Evolutionary conservation across 2,329 filamentous ascomycete genomes (phyloP).

Genomic region (Bretziella fagacearum): DNA sequence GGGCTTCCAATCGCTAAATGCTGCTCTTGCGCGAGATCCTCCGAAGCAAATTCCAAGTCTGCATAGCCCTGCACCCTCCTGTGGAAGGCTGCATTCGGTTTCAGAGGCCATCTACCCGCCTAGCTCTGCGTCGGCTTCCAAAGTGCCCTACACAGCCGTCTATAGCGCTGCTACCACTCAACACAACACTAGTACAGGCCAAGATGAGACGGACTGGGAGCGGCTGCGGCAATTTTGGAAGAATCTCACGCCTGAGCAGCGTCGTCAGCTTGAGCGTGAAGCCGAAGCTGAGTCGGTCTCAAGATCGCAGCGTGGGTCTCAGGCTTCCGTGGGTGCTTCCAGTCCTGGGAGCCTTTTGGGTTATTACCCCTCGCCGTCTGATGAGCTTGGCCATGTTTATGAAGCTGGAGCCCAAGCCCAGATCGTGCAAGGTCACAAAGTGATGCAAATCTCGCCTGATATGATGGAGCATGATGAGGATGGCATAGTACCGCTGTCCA

Average conservation of each 20-base stretch:
- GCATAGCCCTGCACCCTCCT: neutral
- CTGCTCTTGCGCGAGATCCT: conserved; percentile 45
- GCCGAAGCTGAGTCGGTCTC: conserved; percentile 20
- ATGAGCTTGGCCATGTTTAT: conserved; percentile 10
- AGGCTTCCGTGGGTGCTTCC: neutral
- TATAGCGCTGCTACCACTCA: neutral
- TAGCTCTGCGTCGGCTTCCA: neutral
- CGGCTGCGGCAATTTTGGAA: conserved; percentile 54
- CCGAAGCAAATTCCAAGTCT: neutral
- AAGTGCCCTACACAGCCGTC: conserved; percentile 4
- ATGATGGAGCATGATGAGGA: neutral
- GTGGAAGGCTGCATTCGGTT: neutral
- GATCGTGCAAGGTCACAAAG: neutral
- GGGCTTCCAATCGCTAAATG: conserved; percentile 57
- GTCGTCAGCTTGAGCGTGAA: conserved; percentile 43
- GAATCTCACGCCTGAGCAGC: conserved; percentile 43
- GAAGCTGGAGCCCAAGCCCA: conserved; percentile 11
- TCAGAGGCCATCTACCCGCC: conserved; percentile 4
- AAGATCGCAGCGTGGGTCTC: neutral
- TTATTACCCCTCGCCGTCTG: conserved; percentile 6
- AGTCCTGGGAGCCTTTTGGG: conserved; percentile 6
- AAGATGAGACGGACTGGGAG: conserved; percentile 40
- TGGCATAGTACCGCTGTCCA: neutral
- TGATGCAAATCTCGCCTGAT: neutral
- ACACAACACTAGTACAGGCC: neutral